Evolutionary conservation across 129 eudicot species (phyloP), one percentile per base, ranked within the genome.

Genomic region (Apium graveolens): DNA sequence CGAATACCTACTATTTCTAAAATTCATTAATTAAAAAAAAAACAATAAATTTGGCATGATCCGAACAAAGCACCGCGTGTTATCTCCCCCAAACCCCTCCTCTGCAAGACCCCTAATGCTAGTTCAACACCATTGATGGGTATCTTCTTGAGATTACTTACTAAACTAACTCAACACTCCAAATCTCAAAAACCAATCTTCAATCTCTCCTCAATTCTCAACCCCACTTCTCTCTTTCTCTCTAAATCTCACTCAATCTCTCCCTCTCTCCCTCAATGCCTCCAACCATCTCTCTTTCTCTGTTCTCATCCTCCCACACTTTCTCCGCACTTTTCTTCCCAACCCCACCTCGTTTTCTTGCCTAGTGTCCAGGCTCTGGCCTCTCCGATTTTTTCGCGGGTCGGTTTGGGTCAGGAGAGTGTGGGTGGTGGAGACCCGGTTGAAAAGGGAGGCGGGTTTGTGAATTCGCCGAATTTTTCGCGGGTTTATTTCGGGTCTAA

Each of bases 291-390:
- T 1, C 92, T 91, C 27, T 94, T 91, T 81, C 91, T 90, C 66
- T 81, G 90, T 43, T 88, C 76, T 66, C 90, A 93, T 20, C 97
- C 97, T 0, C 90, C 89, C 88, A 84, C 83, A 77, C 97, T 90
- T 70, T 83, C 93, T 10, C 97, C 88, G 70, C 83, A 83, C 14
- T 83, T 90, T 3, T 86, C 76, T 79, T 80, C 87, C 41, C 93
- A 87, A 55, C 83, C 90, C 76, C 88, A 91, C 65, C 84, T 80
- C 82, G 84, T 85, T 44, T 39, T 83, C 0, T 77, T 81, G 32
- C 92, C 92, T 3, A 82, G 78, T 42, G 24, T 86, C 51, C 88
- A 78, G 12, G 81, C 91, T 11, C 82, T 88, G n/a, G 83, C 38
- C 6, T 70, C 70, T 41, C 84, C 62, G 7, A 55, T 69, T 44